Evolutionary conservation across 805 yeast genomes (phyloP).

Genomic region (Suhomyces emberorum): DNA sequence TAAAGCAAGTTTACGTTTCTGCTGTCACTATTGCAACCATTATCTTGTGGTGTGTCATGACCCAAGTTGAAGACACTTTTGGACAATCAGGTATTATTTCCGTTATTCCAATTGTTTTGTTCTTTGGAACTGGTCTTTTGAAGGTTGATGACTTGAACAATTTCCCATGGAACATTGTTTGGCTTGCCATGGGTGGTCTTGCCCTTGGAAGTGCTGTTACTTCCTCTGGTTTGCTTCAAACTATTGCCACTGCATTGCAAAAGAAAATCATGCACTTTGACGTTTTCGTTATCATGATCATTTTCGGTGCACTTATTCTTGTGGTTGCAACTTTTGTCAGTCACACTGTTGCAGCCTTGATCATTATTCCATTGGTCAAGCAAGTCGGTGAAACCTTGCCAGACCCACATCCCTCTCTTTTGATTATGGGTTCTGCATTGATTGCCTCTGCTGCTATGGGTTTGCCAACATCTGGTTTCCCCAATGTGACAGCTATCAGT

Average conservation of each 20-base stretch:
- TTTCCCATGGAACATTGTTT: slow-evolving; percentile 54
- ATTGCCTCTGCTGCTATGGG: slow-evolving; percentile 97
- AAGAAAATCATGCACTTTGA: slow-evolving; percentile 39
- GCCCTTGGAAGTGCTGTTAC: slow-evolving; percentile 51
- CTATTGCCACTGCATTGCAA: slow-evolving; percentile 46
- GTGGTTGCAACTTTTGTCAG: slow-evolving; percentile 92
- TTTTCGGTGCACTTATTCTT: slow-evolving; percentile 71
- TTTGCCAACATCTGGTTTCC: slow-evolving; percentile 95
- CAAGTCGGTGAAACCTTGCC: slow-evolving; percentile 78
- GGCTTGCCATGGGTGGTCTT: slow-evolving; percentile 55
- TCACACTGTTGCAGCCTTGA: slow-evolving; percentile 95
- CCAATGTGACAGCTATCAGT: slow-evolving; percentile 95
- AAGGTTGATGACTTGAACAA: slow-evolving; percentile 48
- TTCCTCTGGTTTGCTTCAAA: slow-evolving; percentile 45
- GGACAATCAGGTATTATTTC: slow-evolving; percentile 51
- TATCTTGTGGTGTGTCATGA: slow-evolving; percentile 48
- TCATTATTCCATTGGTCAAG: slow-evolving; percentile 83
- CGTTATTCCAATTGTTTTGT: slow-evolving; percentile 44
- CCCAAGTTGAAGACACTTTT: slow-evolving; percentile 39
- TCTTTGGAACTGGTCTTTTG: slow-evolving; percentile 49
- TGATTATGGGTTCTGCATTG: slow-evolving; percentile 63
- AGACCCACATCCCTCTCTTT: slow-evolving; percentile 79
- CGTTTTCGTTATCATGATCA: slow-evolving; percentile 43
- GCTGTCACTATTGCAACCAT: slow-evolving; percentile 43
- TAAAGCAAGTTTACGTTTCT: slow-evolving; percentile 42